phyloP scores from a whole-genome alignment of 768 basidiomycete genomes.

The Mycena rebaudengoi region DNA sequence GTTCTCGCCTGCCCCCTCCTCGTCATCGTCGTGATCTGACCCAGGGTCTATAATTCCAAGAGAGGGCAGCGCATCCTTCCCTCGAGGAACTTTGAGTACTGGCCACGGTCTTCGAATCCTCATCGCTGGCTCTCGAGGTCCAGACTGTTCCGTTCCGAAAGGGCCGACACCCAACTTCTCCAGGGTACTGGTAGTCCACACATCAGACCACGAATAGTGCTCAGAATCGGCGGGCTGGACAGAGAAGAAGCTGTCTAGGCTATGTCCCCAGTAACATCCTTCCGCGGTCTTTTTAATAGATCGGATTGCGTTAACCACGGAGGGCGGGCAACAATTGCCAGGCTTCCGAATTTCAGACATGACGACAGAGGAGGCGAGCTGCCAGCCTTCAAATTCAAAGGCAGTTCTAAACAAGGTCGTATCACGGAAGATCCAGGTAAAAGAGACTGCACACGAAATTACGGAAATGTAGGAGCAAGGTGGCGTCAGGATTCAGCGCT shows the following conservation, averaged over 20 bases:
- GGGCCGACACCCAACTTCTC: constrained; percentile 12
- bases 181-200: constrained; percentile 24
- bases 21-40: constrained; percentile 5
- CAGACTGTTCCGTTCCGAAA: background rate
- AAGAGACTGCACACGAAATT: too few relatives aligned
- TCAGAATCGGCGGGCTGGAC: constrained; percentile 1
- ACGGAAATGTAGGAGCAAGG: too few relatives aligned
- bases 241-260: constrained; percentile 19
- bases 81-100: background rate
- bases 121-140: constrained; percentile 9
- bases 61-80: background rate
- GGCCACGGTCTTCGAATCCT: constrained; percentile 15
- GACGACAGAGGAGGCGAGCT: background rate
- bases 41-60: constrained; percentile 8
- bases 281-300: constrained; percentile 18
- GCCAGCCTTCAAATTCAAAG: background rate
- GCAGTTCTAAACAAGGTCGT: too few relatives aligned
- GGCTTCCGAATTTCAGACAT: constrained; percentile 11
- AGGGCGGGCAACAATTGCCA: constrained; percentile 8
- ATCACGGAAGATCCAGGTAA: too few relatives aligned
- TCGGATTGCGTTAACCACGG: constrained; percentile 11
- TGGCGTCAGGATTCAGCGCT: too few relatives aligned
- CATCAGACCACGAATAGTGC: constrained; percentile 20
- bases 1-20: background rate
- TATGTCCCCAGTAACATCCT: constrained; percentile 22